Conservation (phyloP, 495 filamentous ascomycete genomes). For the Trichoderma gamsii region DNA sequence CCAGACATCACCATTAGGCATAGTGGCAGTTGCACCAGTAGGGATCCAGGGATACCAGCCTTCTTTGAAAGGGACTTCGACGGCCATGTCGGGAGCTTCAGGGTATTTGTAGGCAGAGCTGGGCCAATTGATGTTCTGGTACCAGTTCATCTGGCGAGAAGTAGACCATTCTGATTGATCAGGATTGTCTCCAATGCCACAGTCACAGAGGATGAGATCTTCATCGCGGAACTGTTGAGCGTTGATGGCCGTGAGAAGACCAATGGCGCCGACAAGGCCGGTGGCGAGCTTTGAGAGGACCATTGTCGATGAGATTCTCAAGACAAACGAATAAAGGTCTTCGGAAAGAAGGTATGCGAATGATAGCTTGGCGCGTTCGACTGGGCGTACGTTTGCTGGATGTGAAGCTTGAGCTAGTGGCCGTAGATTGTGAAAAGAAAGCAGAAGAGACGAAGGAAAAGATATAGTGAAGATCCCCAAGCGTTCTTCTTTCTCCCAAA, state of each 20-base stretch:
- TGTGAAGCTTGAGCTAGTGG: background rate
- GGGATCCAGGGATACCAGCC: constrained; percentile 1
- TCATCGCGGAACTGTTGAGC: constrained; percentile 5
- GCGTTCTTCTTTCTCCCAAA: background rate
- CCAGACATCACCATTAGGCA: constrained; percentile 9
- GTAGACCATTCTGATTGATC: constrained; percentile 4
- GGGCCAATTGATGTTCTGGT: constrained; percentile 4
- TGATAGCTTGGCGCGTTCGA: background rate
- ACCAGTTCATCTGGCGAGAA: constrained; percentile 10
- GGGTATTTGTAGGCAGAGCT: constrained; percentile 7
- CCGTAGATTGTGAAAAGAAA: background rate
- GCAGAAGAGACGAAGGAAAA: background rate
- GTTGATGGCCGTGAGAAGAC: background rate
- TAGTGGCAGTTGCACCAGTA: background rate
- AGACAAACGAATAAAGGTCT: background rate
- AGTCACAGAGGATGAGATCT: constrained; percentile 5
- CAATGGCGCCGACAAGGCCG: background rate
- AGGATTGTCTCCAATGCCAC: constrained; percentile 4
- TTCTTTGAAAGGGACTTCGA: constrained; percentile 5
- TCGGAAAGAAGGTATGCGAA: background rate
- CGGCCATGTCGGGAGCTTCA: constrained; percentile 9
- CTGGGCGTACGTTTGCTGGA: background rate
- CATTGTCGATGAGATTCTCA: background rate
- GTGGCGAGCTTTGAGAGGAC: background rate
- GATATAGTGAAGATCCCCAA: background rate